Evolutionary conservation across 495 filamentous ascomycete genomes (phyloP).

Genomic region (Xylaria venustula): DNA sequence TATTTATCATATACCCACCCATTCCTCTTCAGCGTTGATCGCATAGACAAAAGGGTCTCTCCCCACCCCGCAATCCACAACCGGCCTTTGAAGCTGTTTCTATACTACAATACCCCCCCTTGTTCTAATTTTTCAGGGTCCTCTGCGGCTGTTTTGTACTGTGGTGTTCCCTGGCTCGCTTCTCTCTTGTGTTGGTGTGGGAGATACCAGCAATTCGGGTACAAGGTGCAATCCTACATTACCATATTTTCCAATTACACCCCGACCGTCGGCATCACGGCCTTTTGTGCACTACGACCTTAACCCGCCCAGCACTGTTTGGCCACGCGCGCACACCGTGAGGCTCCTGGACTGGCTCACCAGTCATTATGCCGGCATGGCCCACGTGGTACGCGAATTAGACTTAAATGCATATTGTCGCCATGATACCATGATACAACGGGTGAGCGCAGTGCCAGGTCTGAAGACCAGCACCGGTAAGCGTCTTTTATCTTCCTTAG

Average conservation of each 20-base stretch:
- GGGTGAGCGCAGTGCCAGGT: slow-evolving; percentile 43
- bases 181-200: background rate
- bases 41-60: background rate
- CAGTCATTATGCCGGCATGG: slow-evolving; percentile 32
- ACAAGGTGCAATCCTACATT: slow-evolving; percentile 16
- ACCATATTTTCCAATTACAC: slow-evolving; percentile 4
- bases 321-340: background rate
- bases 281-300: slow-evolving; percentile 8
- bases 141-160: background rate
- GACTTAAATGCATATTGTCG: slow-evolving; percentile 43
- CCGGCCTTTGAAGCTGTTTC: background rate
- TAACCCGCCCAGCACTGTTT: slow-evolving; percentile 7
- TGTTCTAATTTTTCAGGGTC: background rate
- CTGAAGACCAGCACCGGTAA: slow-evolving; percentile 51
- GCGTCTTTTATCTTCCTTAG: slow-evolving; percentile 15
- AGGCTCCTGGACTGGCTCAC: background rate
- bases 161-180: background rate
- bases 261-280: slow-evolving; percentile 4
- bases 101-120: slow-evolving; percentile 1
- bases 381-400: slow-evolving; percentile 43
- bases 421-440: slow-evolving; percentile 42
- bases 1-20: background rate
- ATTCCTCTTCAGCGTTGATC: slow-evolving; percentile 3
- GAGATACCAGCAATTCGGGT: slow-evolving; percentile 20
- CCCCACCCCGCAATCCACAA: background rate